phyloP scores from a whole-genome alignment of 225 moss, liverwort and hornwort species.

The Sphagnum contortum region DNA sequence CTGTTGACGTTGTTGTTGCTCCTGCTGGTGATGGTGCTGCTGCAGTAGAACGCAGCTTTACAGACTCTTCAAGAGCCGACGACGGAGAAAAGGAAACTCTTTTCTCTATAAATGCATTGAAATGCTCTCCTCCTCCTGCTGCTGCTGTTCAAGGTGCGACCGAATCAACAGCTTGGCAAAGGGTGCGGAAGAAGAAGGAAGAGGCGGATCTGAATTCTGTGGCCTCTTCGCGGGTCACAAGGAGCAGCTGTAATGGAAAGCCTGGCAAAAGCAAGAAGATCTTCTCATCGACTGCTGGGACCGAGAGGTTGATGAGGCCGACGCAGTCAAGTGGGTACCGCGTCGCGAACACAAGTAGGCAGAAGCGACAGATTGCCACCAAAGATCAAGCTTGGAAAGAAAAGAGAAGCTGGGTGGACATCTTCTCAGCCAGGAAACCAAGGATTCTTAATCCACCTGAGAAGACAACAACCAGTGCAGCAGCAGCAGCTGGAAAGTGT shows the following conservation, averaged over 20 bases:
- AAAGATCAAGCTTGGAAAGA: constrained; percentile 21
- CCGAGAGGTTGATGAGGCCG: constrained; percentile 17
- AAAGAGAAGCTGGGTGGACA: constrained; percentile 15
- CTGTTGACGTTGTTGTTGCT: no score
- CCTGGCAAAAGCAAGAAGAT: neutral
- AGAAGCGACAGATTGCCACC: constrained; percentile 5
- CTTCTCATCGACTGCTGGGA: neutral
- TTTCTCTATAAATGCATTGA: neutral
- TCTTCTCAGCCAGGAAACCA: neutral
- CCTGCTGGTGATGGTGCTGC: no score
- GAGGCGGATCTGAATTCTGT: constrained; percentile 3
- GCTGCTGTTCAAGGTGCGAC: neutral
- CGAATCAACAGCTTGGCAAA: constrained; percentile 10
- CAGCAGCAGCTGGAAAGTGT: no score
- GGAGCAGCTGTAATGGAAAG: neutral
- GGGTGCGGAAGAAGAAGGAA: constrained; percentile 13
- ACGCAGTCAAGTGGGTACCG: constrained; percentile 13
- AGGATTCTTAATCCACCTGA: no score
- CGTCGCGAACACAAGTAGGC: neutral
- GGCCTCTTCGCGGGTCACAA: no score
- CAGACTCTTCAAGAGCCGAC: no score
- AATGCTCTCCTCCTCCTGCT: neutral
- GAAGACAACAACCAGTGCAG: no score
- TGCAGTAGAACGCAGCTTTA: no score
- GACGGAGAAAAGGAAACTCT: no score